A percentile compares a stretch with the other conserved stretches of the same genome.
phyloP scores from a whole-genome alignment of 805 yeast species.

The Myxozyma monticola region DNA sequence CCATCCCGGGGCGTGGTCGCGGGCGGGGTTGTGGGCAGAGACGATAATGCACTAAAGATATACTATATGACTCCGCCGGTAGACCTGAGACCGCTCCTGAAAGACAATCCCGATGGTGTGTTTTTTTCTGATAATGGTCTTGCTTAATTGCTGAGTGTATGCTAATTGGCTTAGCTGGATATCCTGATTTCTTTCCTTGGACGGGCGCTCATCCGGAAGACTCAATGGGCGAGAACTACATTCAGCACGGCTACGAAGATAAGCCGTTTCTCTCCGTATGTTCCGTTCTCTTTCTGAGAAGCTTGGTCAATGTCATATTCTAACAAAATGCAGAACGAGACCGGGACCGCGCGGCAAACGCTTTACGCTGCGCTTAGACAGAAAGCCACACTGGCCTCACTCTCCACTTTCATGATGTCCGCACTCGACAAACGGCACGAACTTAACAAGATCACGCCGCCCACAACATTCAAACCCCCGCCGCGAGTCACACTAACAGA shows the following conservation, averaged over 20 bases:
- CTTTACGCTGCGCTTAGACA: constrained; percentile 45
- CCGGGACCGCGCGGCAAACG: constrained; percentile 65
- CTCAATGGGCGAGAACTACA: constrained; percentile 51
- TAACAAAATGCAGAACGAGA: constrained; percentile 50
- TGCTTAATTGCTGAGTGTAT: background rate
- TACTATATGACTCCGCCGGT: constrained; percentile 27
- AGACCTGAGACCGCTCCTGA: constrained; percentile 16
- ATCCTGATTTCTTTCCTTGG: constrained; percentile 79
- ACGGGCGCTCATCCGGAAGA: constrained; percentile 57
- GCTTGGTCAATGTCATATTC: background rate
- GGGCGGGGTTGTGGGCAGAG: constrained; percentile 14
- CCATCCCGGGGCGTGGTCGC: constrained; percentile 10
- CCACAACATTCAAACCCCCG: constrained; percentile 70
- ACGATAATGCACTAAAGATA: constrained; percentile 18
- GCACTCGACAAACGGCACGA: constrained; percentile 51
- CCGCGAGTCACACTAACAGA: constrained; percentile 90
- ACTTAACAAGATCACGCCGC: constrained; percentile 48
- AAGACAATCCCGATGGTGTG: constrained; percentile 19
- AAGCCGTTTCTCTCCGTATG: constrained; percentile 32
- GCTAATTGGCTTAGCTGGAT: constrained; percentile 34
- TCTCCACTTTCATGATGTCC: constrained; percentile 49
- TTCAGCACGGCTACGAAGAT: constrained; percentile 73
- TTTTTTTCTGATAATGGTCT: too few species aligned
- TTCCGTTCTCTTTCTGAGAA: background rate
- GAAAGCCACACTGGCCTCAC: constrained; percentile 49